Evolutionary conservation across 345 rosid species (phyloP).

Genomic region (Aquilaria malaccensis): DNA sequence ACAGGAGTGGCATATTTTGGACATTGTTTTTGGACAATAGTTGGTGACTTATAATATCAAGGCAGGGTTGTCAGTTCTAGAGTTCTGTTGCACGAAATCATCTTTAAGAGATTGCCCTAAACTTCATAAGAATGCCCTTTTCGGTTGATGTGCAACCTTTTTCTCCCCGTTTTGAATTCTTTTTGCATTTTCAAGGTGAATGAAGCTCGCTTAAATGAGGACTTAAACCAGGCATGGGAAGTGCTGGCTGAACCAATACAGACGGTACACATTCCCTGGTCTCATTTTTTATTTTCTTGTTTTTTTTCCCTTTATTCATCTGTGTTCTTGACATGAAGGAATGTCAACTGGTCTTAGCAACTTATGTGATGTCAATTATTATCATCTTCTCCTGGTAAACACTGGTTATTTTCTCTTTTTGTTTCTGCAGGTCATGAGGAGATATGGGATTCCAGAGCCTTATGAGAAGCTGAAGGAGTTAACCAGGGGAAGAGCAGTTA

Average conservation of each 20-base stretch:
- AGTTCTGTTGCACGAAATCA: not conserved
- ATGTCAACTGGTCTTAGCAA: not conserved
- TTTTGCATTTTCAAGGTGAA: conserved; percentile 49
- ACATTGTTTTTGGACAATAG: not conserved
- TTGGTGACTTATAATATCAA: too few species aligned
- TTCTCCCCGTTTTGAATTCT: not conserved
- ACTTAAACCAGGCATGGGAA: conserved; percentile 86
- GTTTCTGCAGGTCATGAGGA: conserved; percentile 68
- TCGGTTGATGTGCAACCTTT: not conserved
- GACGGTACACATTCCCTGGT: conserved; percentile 46
- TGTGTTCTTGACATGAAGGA: not conserved
- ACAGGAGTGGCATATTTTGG: not conserved
- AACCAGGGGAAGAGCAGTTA: conserved; percentile 85
- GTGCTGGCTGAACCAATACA: conserved; percentile 97
- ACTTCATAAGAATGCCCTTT: not conserved
- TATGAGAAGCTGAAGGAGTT: conserved; percentile 90
- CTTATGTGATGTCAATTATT: not conserved
- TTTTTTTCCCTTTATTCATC: not conserved
- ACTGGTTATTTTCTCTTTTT: not conserved
- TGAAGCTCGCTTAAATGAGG: conserved; percentile 62
- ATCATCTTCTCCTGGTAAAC: not conserved
- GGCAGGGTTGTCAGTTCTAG: conserved; percentile 1
- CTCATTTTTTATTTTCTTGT: not conserved
- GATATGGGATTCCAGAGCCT: conserved; percentile 89
- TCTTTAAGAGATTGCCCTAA: too few species aligned